Percentiles rank a stretch among this genome's conserved stretches.
These are phyloP conservation scores for Umbilicus rupestris DNA, from an alignment of 164 flowering plant species.

Conservation along the genomic window DNA sequence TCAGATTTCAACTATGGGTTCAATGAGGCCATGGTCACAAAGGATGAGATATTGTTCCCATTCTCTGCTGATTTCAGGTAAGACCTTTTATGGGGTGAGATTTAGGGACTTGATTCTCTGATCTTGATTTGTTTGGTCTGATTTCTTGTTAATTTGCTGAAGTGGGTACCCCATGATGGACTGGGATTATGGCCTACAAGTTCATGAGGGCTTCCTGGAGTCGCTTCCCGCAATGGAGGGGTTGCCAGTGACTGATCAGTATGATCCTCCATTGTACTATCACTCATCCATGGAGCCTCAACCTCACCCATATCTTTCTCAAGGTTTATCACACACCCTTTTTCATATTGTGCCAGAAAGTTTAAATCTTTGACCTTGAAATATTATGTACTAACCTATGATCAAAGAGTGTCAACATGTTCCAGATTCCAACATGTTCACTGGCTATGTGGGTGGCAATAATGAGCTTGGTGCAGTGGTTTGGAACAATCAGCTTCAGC, in stretches of 20 bases:
- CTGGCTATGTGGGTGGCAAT: conserved; percentile 1
- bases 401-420: neutral
- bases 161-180: neutral
- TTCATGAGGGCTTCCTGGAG: neutral
- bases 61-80: conserved; percentile 2
- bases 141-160: neutral
- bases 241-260: neutral
- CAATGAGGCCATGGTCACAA: neutral
- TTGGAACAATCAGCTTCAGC: neutral
- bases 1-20: neutral
- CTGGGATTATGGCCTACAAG: neutral
- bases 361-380: neutral
- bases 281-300: neutral
- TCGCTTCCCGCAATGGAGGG: neutral
- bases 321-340: neutral
- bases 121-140: neutral
- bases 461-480: conserved; percentile 6
- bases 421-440: neutral
- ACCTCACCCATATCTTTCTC: neutral
- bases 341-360: neutral
- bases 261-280: neutral
- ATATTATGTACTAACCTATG: neutral
- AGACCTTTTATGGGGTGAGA: too few species aligned
- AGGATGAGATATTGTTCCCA: neutral
- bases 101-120: too few species aligned